Base-by-base conservation (phyloP, 805 yeast genomes). In the Candida piceae region DNA sequence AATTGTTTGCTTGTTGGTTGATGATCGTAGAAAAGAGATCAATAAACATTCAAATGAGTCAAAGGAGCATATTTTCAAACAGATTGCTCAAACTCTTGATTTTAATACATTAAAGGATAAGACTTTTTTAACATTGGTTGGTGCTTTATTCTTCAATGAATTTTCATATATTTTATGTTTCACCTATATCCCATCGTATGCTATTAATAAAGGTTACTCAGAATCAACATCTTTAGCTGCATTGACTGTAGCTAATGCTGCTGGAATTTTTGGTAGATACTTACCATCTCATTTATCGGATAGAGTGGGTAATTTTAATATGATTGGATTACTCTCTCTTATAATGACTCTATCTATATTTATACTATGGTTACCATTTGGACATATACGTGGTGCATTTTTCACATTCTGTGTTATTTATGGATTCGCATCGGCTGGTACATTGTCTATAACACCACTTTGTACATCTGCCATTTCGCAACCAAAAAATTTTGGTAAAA, bases 391-490 rank as follows among this genome's bases (percentile, higher is more conserved):
- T 20, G 58, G 57, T 2, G 70, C 65, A 0, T 57, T 80, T 35
- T 72, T 75, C 45, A 65, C 66, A 0, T 82, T 79, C 53, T 62
- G 79, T 7, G 70, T 66, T 0, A 34, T 72, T 3, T 74, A 71
- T 49, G 88, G 88, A 0, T 74, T 79, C 47, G 68, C 72, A 39
- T 66, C 74, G 21, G 78, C 86, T 3, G 72, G 83, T 15, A 74
- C 82, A 5, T 61, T 84, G 29, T 70, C 84, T 1, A 50, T 83
- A 34, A 72, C 83, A 1, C 87, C 90, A 0, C 78, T 76, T 4
- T 81, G 89, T 42, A 69, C 80, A n/a, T 74, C 84, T 0, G 72
- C 74, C 31, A 75, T 84, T 20, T 73, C 80, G n/a, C 70, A 69
- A 12, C 78, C 80, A 0, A 65, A 69, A 40, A 75, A 79, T 39